Evolutionary conservation across 306 rosid genomes (phyloP), one percentile per base, ranked within the genome.

Genomic region (Cucumis hystrix): DNA sequence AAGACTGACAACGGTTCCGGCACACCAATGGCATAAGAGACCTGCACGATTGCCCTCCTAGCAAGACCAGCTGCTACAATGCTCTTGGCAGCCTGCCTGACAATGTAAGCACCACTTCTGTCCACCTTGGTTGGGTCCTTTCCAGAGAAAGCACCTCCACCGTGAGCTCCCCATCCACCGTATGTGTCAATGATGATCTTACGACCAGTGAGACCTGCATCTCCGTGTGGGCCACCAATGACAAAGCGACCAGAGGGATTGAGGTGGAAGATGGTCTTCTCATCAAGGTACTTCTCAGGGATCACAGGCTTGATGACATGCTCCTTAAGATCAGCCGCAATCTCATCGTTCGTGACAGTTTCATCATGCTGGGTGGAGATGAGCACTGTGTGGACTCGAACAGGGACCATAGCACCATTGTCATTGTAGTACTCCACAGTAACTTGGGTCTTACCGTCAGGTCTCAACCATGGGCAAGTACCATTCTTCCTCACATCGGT

Each of bases 81-180:
- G 49, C 79, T 76, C 69, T 76, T 76, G 16, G 79, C 79, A 4
- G 79, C 79, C 79, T 76, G 79, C 71, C 79, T 76, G 12, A 76
- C 79, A 25, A 76, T 76, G 71, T 76, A 76, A 37, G 79, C 79
- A 39, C 79, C 79, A 76, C 79, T 76, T 30, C 79, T 76, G 43
- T 76, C 79, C 69, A 76, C 79, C n/a, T 76, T 76, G 70, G 79
- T 76, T 60, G 79, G 79, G 40, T 76, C 79, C 43, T 76, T 76
- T 9, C 79, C 79, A 0, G 79, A 76, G 79, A 76, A 76, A 43
- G 79, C 79, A 16, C 79, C 79, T 41, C 79, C 79, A 21, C 79
- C 79, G 4, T 76, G 79, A 35, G 79, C 79, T 41, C 79, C 79
- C 79, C 79, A 76, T 20, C 79, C 79, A 58, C 79, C 79, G 16